These are phyloP conservation scores for Sungouiella thailandica DNA, from an alignment of 805 yeast genomes.

Conservation along the genomic window DNA sequence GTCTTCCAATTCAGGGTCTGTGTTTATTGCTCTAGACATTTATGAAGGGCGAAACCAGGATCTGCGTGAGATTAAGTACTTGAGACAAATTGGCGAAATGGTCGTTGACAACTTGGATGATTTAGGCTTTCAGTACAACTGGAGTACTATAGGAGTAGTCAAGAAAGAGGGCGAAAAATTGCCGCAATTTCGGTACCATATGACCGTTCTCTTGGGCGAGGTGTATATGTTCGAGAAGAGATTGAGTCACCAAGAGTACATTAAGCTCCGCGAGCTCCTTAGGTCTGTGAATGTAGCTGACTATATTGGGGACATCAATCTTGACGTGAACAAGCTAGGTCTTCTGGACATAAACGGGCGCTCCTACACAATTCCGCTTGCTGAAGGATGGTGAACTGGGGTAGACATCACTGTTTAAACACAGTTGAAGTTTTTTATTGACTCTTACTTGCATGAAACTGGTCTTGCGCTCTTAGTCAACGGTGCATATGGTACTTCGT, in stretches of 20 bases:
- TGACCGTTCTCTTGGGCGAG: slow-evolving; percentile 13
- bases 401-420: no score
- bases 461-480: no score
- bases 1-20: slow-evolving; percentile 5
- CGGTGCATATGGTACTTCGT: no score
- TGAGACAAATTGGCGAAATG: slow-evolving; percentile 6
- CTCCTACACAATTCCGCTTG: background rate
- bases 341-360: background rate
- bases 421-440: no score
- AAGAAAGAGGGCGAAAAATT: no score
- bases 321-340: background rate
- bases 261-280: background rate
- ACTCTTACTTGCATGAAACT: no score
- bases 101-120: slow-evolving; percentile 8
- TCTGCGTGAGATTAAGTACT: slow-evolving; percentile 6
- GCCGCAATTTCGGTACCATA: slow-evolving; percentile 8
- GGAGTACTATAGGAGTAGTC: slow-evolving; percentile 6
- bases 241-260: slow-evolving; percentile 3
- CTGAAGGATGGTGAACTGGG: no score
- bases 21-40: slow-evolving; percentile 12
- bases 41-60: background rate
- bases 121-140: slow-evolving; percentile 3
- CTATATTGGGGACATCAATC: background rate
- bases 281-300: slow-evolving; percentile 1
- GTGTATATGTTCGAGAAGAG: slow-evolving; percentile 4